phyloP scores from a whole-genome alignment of 345 rosid species.

The Syzygium aromaticum region DNA sequence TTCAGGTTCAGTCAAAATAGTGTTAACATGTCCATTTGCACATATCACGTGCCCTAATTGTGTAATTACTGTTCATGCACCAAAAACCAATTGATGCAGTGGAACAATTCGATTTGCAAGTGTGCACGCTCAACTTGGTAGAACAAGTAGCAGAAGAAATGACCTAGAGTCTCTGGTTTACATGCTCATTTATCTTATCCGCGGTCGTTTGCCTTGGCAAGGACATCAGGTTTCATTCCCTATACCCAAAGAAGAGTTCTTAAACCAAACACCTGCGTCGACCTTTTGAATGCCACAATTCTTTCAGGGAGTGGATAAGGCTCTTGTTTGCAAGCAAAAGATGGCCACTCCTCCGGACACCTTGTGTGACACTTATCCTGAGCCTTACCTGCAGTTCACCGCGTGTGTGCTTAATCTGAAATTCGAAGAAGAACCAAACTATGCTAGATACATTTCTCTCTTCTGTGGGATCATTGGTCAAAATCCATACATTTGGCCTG shows the following conservation, averaged over 20 bases:
- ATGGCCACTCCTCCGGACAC: constrained; percentile 1
- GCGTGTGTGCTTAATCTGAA: not conserved
- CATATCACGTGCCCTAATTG: not conserved
- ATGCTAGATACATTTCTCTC: not conserved
- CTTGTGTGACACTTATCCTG: not conserved
- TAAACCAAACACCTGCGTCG: not conserved
- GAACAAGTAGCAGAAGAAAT: constrained; percentile 8
- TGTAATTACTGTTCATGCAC: not conserved
- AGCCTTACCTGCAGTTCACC: not conserved
- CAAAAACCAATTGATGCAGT: not conserved
- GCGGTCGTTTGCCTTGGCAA: constrained; percentile 8
- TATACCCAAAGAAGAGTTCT: not conserved
- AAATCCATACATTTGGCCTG: constrained; percentile 1
- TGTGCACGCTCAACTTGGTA: constrained; percentile 6
- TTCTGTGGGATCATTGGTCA: not conserved
- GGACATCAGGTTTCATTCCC: not conserved
- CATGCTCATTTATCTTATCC: not conserved
- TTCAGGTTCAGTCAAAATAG: not conserved
- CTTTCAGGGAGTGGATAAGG: not conserved
- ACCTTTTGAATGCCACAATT: not conserved
- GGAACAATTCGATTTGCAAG: constrained; percentile 4
- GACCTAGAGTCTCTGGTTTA: constrained; percentile 7
- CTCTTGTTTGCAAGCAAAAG: constrained; percentile 9
- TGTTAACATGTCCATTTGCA: not conserved
- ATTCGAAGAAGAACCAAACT: constrained; percentile 5